A percentile compares a stretch with the other conserved stretches of the same genome.
Evolutionary conservation across 176 grass and related monocot species (phyloP).

Genomic region (Pharus latifolius): DNA sequence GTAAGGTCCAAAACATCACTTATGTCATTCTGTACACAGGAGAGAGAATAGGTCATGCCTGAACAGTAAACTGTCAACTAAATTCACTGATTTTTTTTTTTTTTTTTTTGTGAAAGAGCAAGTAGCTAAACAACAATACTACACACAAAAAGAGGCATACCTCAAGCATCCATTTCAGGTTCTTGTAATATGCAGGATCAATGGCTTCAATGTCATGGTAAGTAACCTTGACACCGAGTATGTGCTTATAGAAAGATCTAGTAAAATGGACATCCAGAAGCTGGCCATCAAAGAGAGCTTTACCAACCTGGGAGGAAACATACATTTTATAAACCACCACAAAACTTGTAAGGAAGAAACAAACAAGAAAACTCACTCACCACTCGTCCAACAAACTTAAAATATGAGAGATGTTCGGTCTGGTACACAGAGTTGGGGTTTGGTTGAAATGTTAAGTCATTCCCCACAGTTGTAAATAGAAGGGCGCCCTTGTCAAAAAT

Average conservation of each 20-base stretch:
- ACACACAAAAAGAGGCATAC: constrained; percentile 21
- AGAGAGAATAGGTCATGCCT: constrained; percentile 8
- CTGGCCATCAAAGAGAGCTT: constrained; percentile 95
- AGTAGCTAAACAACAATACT: background rate
- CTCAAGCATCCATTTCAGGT: constrained; percentile 99
- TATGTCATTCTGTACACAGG: constrained; percentile 79
- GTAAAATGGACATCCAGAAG: constrained; percentile 98
- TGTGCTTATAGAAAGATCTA: constrained; percentile 99
- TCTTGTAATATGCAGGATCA: constrained; percentile 95
- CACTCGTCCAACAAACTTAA: constrained; percentile 99
- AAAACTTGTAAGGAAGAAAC: background rate
- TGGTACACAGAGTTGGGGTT: constrained; percentile 98
- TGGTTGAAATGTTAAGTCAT: constrained; percentile 96
- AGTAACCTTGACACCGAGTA: constrained; percentile 93
- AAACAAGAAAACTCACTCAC: constrained; percentile 38
- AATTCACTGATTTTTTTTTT: too few species aligned
- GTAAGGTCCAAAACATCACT: constrained; percentile 91
- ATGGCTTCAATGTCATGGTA: constrained; percentile 99
- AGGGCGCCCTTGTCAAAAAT: constrained; percentile 94
- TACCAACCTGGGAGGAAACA: constrained; percentile 62
- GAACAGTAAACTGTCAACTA: background rate
- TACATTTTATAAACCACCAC: constrained; percentile 6
- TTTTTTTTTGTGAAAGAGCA: too few species aligned
- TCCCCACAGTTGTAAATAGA: constrained; percentile 96
- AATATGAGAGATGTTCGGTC: constrained; percentile 98